Base-by-base conservation (phyloP, 208 protist species). In the Acanthamoeba sp. region DNA sequence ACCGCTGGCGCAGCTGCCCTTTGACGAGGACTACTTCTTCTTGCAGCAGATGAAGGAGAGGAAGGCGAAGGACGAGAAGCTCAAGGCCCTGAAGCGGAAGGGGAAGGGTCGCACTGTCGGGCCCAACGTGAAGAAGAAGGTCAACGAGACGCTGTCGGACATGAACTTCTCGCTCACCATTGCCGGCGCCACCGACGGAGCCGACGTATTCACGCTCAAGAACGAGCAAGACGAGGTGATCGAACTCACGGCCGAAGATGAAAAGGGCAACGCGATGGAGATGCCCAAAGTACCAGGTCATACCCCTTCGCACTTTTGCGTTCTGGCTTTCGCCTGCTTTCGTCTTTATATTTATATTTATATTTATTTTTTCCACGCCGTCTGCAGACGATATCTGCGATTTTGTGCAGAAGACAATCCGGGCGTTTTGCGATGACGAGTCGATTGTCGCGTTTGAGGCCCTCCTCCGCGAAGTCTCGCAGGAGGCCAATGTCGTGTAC, bases 341-440 rank as follows among this genome's bases (percentile, higher is more conserved):
- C 55, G 12, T 50, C 55, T 29, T n/a, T 34, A n/a, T 34, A 16
- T n/a, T 24, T 12, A 24, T 12, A 12, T 22, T 57, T 22, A n/a
- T n/a, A n/a, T n/a, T n/a, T n/a, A n/a, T 59, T 62, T 36, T 50
- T 40, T 27, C 22, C 38, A 10, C 38, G 20, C 7, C 32, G 29
- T 6, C 27, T 12, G 36, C 69, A 87, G 85, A 71, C 1, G 62
- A 91, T 6, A 73, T 73, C 7, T 71, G 85, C 66, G 85, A 91
- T 27, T 91, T 91, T 29, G 52, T 91, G 27, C 24, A 64, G 36
- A 32, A n/a, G 34, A 32, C 27, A 2, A 73, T 71, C 20, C 52
- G 85, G 27, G 62, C 85, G 22, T 91, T 91, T n/a, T 91, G 85
- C 40, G 85, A 91, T 24, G 85, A 91, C 57, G 85, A 91, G 38